Conservation (phyloP, 352 stramenopile species). For the Phytopythium oedochilum region DNA sequence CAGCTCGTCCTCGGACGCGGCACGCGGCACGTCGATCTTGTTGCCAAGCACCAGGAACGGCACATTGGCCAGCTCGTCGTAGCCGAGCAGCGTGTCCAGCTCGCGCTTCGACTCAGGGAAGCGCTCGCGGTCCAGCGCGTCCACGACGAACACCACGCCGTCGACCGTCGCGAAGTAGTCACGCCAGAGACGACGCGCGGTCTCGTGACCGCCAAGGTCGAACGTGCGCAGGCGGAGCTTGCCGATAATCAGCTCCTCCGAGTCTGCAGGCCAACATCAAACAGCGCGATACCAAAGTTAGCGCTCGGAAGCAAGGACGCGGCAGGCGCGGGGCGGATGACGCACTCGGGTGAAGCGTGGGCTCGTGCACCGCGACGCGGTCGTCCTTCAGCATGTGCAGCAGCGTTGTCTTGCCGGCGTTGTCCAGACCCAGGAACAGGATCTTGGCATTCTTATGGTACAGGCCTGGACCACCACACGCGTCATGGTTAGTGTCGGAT, state of each 20-base stretch:
- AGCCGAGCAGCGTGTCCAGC: constrained; percentile 96
- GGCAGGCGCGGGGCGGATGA: too few relatives aligned
- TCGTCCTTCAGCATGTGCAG: constrained; percentile 99
- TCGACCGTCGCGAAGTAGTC: constrained; percentile 99
- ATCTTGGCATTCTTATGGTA: constrained; percentile 99
- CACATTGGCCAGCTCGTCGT: constrained; percentile 97
- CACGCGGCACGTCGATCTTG: constrained; percentile 98
- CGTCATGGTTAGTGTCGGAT: constrained; percentile 1
- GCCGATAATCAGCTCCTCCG: constrained; percentile 91
- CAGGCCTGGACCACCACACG: constrained; percentile 73
- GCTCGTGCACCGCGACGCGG: constrained; percentile 94
- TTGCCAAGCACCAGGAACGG: constrained; percentile 99
- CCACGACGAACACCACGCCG: constrained; percentile 99
- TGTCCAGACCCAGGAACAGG: constrained; percentile 99
- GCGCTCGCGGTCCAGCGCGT: constrained; percentile 97
- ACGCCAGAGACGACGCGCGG: constrained; percentile 95
- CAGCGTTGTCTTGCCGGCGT: constrained; percentile 99
- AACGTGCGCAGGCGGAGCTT: constrained; percentile 99
- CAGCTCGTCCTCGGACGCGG: constrained; percentile 98
- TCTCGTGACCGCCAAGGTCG: constrained; percentile 99
- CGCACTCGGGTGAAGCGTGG: constrained; percentile 94
- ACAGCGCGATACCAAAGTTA: background rate
- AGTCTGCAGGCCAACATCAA: constrained; percentile 42
- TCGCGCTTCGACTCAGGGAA: constrained; percentile 99
- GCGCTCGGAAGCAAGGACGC: too few relatives aligned